Conservation (phyloP, 257 asterid species). For the Solanum paucissectum region DNA sequence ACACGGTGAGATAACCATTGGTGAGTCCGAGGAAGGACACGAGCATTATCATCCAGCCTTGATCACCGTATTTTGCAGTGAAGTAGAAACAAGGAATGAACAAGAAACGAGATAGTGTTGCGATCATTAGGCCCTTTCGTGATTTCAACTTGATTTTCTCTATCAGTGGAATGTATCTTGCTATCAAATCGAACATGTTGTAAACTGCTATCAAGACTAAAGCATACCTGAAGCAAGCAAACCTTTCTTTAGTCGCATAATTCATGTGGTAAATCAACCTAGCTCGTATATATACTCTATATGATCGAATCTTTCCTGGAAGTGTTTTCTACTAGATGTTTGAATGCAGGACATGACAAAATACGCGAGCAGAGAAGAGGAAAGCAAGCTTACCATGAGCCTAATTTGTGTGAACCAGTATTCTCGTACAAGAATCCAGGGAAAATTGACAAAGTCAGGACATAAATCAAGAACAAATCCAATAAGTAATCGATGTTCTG, state of each 20-base stretch:
- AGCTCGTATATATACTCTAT: neutral
- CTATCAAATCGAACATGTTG: conserved; percentile 23
- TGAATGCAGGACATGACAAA: neutral
- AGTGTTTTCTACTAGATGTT: too few relatives aligned
- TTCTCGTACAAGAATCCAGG: conserved; percentile 29
- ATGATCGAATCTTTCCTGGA: neutral
- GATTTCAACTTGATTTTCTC: conserved; percentile 17
- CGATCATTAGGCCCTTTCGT: conserved; percentile 16
- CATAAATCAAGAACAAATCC: conserved; percentile 64
- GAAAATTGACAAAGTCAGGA: neutral
- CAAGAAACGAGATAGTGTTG: conserved; percentile 25
- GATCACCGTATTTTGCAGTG: conserved; percentile 36
- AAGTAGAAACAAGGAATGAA: conserved; percentile 36
- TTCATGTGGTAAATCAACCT: neutral
- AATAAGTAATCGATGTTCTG: conserved; percentile 50
- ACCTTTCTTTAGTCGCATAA: neutral
- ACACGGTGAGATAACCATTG: conserved; percentile 36
- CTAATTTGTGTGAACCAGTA: conserved; percentile 62
- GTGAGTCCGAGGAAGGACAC: conserved; percentile 31
- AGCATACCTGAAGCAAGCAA: conserved; percentile 16
- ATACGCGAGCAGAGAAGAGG: neutral
- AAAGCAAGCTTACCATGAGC: conserved; percentile 46
- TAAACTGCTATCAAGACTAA: conserved; percentile 26
- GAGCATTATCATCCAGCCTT: conserved; percentile 41
- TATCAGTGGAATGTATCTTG: conserved; percentile 24